Evolutionary conservation across 2,329 filamentous ascomycete species (phyloP).

Genomic region (Talaromyces pinophilus): DNA sequence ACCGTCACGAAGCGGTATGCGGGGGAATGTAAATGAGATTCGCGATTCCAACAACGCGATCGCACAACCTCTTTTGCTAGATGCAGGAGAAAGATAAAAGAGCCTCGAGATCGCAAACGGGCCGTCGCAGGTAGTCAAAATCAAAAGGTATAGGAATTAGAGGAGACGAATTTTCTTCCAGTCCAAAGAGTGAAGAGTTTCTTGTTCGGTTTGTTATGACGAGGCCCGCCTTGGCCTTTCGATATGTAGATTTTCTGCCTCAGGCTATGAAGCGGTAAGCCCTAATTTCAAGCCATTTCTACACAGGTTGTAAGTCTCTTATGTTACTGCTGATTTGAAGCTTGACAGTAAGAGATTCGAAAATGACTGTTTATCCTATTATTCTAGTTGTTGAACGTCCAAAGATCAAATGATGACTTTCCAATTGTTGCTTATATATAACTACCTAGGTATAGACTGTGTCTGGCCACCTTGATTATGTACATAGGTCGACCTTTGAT

Average conservation of each 20-base stretch:
- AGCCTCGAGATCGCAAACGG: too few relatives aligned
- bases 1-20: constrained; percentile 10
- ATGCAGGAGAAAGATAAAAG: too few relatives aligned
- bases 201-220: neutral
- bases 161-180: neutral
- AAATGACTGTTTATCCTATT: neutral
- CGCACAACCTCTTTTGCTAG: neutral
- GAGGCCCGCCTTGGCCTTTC: neutral
- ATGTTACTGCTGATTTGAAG: neutral
- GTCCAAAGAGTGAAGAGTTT: neutral
- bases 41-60: neutral
- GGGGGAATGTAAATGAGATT: constrained; percentile 1
- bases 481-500: neutral
- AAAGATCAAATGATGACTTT: neutral
- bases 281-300: neutral
- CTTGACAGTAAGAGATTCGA: neutral
- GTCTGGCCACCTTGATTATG: neutral
- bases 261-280: neutral
- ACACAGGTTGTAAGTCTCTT: neutral
- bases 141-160: neutral
- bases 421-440: neutral
- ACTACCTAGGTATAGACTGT: too few relatives aligned
- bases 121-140: too few relatives aligned
- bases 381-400: neutral
- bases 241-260: neutral